Evolutionary conservation across 768 basidiomycete species (phyloP), one percentile per base, ranked within the genome.

Genomic region (Cyclocybe aegerita): DNA sequence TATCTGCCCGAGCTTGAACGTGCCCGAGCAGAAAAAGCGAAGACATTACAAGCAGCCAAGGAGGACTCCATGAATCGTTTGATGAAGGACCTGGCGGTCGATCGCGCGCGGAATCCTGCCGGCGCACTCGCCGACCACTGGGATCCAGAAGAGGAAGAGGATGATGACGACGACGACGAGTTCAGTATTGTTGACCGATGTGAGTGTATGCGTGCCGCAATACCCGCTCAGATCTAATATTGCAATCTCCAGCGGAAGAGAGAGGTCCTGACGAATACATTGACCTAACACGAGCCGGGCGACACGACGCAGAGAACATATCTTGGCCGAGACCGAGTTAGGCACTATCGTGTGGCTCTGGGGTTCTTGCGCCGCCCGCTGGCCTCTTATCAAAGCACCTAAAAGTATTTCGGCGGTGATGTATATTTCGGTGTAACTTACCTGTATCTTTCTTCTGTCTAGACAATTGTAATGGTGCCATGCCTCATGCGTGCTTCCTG

Each of bases 31-130:
- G 48, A 54, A 16, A 23, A 23, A 5, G 23, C 23, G 23, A 23
- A 23, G 23, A 23, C 23, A 23, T 23, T 91, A 7, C 76, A 81
- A 46, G 81, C 78, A 36, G 73, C 74, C 39, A 92, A 93, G 63
- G 76, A 83, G 17, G 92, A 93, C 48, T 90, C 88, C 0, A 75
- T 95, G 72, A 79, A 76, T 57, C 75, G 87, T 39, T 66, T 93
- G 52, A 84, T 95, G 85, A 75, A 80, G 48, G 93, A 95, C 65
- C 80, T 95, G 32, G 75, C 76, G 6, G 77, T 95, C 34, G 90
- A 93, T 70, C 82, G 81, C 16, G 78, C 72, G 43, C 73, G 69
- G 56, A 83, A 90, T 62, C 88, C 89, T 0, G 70, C 69, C 10
- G 76, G 71, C 16, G 79, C 79, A 9, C 57, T 73, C 48, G 63